These are phyloP conservation scores for Solanum hybrid DNA, from an alignment of 305 asterid genomes.

Conservation along the genomic window DNA sequence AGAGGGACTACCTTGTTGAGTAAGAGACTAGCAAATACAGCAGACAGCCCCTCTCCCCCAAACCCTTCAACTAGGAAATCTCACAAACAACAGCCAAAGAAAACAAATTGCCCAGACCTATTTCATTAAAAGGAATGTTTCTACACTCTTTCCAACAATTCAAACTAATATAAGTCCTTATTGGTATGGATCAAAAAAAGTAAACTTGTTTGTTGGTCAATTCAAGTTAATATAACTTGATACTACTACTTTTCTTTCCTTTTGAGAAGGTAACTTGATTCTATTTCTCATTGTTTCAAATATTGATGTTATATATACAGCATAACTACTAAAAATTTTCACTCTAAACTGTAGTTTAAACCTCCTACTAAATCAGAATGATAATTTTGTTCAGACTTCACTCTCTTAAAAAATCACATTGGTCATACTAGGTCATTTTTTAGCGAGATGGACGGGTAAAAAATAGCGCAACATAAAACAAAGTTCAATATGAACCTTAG, in stretches of 20 bases:
- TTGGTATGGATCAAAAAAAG: neutral
- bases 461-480: neutral
- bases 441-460: neutral
- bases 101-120: neutral
- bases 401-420: neutral
- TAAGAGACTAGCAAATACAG: neutral
- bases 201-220: neutral
- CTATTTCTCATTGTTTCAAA: neutral
- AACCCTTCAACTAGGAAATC: neutral
- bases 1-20: neutral
- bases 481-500: slow-evolving; percentile 51
- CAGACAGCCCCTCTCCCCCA: neutral
- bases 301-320: neutral
- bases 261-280: neutral
- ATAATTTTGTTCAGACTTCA: neutral
- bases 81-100: neutral
- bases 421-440: neutral
- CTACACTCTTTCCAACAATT: neutral
- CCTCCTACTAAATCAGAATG: neutral
- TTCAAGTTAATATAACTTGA: neutral
- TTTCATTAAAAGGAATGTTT: neutral
- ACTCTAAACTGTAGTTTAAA: neutral
- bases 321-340: neutral
- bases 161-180: neutral
- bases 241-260: neutral